phyloP scores from a whole-genome alignment of 192 early-diverging fungal species.

The Rhizoclosmatium sp. region DNA sequence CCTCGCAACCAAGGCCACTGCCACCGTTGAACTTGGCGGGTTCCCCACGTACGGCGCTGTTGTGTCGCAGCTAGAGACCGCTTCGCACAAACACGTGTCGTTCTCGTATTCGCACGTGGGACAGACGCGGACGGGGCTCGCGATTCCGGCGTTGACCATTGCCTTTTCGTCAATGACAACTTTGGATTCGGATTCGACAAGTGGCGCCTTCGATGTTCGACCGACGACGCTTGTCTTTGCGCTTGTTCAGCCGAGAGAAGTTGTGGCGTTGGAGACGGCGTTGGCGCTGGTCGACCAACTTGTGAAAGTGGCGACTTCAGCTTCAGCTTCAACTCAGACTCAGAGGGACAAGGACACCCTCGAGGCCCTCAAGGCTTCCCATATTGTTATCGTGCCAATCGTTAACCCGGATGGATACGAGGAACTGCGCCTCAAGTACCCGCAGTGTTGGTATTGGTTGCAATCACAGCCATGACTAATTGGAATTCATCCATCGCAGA shows the following conservation, averaged over 20 bases:
- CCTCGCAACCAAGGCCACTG: neutral
- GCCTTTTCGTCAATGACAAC: too few relatives aligned
- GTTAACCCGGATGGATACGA: slow-evolving; percentile 44
- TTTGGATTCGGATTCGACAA: neutral
- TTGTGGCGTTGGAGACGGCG: neutral
- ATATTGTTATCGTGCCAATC: slow-evolving; percentile 34
- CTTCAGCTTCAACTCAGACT: neutral
- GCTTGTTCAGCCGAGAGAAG: slow-evolving; percentile 32
- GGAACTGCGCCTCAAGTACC: slow-evolving; percentile 20
- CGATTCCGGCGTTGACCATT: slow-evolving; percentile 9
- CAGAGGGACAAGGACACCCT: neutral
- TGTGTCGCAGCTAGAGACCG: neutral
- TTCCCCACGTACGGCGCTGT: slow-evolving; percentile 7
- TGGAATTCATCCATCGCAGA: neutral
- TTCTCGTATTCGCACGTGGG: slow-evolving; percentile 6
- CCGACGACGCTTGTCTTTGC: slow-evolving; percentile 22
- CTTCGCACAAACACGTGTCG: neutral
- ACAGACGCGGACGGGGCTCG: slow-evolving; percentile 3
- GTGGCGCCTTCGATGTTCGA: slow-evolving; percentile 17
- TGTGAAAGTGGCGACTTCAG: neutral
- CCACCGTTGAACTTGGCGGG: neutral
- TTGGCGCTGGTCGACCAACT: neutral
- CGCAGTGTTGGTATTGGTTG: neutral
- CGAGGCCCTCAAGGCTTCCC: neutral
- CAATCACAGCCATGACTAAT: neutral